phyloP scores from a whole-genome alignment of 2,329 filamentous ascomycete species.

The Torrubiella hemipterigena region DNA sequence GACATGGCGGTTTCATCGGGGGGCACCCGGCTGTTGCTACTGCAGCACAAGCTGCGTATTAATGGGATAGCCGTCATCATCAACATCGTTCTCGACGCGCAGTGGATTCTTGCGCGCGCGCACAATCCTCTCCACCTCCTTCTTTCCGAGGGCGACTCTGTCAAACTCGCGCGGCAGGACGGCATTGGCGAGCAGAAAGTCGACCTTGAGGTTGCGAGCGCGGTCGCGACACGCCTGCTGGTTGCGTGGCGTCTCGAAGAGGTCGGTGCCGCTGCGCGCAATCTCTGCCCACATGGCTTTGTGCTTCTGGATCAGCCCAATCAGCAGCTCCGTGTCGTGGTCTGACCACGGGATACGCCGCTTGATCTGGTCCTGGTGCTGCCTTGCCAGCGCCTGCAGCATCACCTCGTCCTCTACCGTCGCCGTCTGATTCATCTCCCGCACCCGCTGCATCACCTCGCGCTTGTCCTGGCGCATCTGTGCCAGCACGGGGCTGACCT shows the following conservation, averaged over 20 bases:
- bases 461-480: background rate
- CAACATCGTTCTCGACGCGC: slow-evolving; percentile 33
- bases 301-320: slow-evolving; percentile 24
- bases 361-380: slow-evolving; percentile 7
- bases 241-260: slow-evolving; percentile 31
- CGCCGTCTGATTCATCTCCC: too few relatives aligned
- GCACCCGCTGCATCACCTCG: too few relatives aligned
- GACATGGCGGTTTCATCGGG: too few relatives aligned
- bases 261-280: slow-evolving; percentile 14
- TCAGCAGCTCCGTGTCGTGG: slow-evolving; percentile 26
- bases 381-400: too few relatives aligned
- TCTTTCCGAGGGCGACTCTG: slow-evolving; percentile 33
- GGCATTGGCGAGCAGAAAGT: slow-evolving; percentile 31
- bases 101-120: slow-evolving; percentile 34
- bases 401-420: too few relatives aligned
- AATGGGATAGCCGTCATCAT: slow-evolving; percentile 22
- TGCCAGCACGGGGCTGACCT: background rate
- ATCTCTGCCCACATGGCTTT: slow-evolving; percentile 20
- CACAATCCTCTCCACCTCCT: slow-evolving; percentile 31
- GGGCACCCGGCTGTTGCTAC: too few relatives aligned
- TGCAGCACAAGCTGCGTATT: slow-evolving; percentile 25
- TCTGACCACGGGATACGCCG: slow-evolving; percentile 28
- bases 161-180: slow-evolving; percentile 37
- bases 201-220: slow-evolving; percentile 44
- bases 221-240: slow-evolving; percentile 47